Evolutionary conservation across 345 rosid genomes (phyloP).

Genomic region (Erysimum cheiranthoides): DNA sequence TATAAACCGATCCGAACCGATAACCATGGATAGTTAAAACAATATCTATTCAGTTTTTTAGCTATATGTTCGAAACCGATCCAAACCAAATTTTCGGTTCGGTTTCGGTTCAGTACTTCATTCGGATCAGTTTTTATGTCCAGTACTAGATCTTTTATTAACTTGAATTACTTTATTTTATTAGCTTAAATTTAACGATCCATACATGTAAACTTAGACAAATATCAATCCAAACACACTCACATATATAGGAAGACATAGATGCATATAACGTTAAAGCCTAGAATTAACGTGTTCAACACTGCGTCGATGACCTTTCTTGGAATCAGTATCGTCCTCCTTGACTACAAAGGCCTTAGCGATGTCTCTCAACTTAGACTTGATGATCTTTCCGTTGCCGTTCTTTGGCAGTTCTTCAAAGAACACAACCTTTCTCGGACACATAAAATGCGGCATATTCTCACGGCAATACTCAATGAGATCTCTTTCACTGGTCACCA

Average conservation of each 20-base stretch:
- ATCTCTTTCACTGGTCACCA: conserved; percentile 42
- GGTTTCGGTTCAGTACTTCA: no score
- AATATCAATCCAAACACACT: not conserved
- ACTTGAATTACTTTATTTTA: not conserved
- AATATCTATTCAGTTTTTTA: no score
- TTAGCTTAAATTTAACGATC: not conserved
- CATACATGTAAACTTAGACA: not conserved
- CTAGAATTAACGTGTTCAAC: conserved; percentile 11
- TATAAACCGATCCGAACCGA: no score
- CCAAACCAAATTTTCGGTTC: no score
- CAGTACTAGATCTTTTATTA: no score
- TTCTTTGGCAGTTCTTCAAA: conserved; percentile 56
- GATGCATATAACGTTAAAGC: conserved; percentile 8
- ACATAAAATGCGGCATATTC: conserved; percentile 60
- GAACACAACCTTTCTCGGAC: conserved; percentile 59
- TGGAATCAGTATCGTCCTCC: conserved; percentile 9
- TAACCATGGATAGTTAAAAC: no score
- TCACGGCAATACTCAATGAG: conserved; percentile 51
- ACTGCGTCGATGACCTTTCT: not conserved
- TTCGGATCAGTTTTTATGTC: no score
- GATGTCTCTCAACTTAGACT: conserved; percentile 48
- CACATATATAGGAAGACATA: not conserved
- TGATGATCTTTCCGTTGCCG: conserved; percentile 59
- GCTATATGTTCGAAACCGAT: no score
- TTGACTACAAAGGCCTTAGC: conserved; percentile 47